Evolutionary conservation across 495 filamentous ascomycete genomes (phyloP).

Genomic region (Xylaria cubensis): DNA sequence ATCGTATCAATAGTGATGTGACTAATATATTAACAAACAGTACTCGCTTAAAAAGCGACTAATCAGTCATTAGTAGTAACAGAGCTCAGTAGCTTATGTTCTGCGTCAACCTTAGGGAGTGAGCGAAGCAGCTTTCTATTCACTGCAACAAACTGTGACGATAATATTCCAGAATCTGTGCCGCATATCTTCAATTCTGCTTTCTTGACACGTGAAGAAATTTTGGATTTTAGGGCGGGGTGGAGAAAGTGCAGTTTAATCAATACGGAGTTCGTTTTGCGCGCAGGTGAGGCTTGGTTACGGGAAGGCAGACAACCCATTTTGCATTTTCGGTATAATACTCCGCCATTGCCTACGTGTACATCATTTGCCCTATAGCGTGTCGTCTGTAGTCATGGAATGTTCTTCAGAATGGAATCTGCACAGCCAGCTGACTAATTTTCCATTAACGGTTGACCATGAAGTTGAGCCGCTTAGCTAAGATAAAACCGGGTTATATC

Average conservation of each 20-base stretch:
- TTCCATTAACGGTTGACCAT: not conserved
- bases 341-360: not conserved
- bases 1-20: not conserved
- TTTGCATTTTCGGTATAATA: constrained; percentile 14
- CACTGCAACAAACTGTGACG: not conserved
- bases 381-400: not conserved
- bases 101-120: not conserved
- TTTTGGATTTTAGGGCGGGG: not conserved
- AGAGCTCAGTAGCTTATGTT: not conserved
- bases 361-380: not conserved
- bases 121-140: not conserved
- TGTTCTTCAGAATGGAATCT: not conserved
- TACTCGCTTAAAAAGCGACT: not conserved
- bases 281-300: not conserved
- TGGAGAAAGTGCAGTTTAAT: not conserved
- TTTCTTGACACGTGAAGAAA: not conserved
- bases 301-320: not conserved
- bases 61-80: not conserved
- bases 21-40: not conserved
- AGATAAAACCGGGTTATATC: not conserved
- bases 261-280: not conserved
- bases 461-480: not conserved
- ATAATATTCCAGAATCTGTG: not conserved
- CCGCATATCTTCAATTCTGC: not conserved
- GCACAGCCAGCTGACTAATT: constrained; percentile 4